Evolutionary conservation across 2,329 filamentous ascomycete species (phyloP), one percentile per base, ranked within the genome.

Genomic region (Ampelomyces quisqualis): DNA sequence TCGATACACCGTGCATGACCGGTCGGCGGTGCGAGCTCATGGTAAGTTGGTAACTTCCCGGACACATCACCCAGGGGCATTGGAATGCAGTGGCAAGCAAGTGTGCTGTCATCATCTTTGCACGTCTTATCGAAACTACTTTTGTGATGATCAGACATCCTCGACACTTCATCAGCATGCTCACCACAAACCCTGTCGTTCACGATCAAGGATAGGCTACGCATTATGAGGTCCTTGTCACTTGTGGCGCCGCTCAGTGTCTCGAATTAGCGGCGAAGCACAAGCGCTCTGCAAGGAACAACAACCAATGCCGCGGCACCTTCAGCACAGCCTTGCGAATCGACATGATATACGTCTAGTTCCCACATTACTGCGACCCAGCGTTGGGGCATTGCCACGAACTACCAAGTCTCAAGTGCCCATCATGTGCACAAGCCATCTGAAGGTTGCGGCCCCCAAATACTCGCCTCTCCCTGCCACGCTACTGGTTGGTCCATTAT

Each of bases 391-490:
- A n/a, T n/a, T n/a, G n/a, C n/a, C n/a, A n/a, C n/a, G n/a, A n/a
- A n/a, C n/a, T n/a, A n/a, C n/a, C n/a, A n/a, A n/a, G n/a, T n/a
- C n/a, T n/a, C n/a, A n/a, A n/a, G n/a, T n/a, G n/a, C n/a, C n/a
- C n/a, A n/a, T n/a, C n/a, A n/a, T n/a, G 18, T 13, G 22, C 38
- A 41, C n/a, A 33, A 22, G n/a, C 5, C 13, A 26, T 14, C 31
- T 36, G 17, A 31, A 40, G 26, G 37, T 32, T 43, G 27, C 34
- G 40, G 43, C 45, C 43, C 45, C 48, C 51, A 47, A 40, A 31
- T 42, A 41, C 49, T 61, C 60, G 58, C 58, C 49, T 42, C 20
- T 24, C 51, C 59, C 48, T 58, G 59, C 46, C 26, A 31, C 41
- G 35, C 45, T 43, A 53, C 26, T 32, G 20, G 20, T 13, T 35